Evolutionary conservation across 257 asterid genomes (phyloP), one percentile per base, ranked within the genome.

Genomic region (Craterostigma plantagineum): DNA sequence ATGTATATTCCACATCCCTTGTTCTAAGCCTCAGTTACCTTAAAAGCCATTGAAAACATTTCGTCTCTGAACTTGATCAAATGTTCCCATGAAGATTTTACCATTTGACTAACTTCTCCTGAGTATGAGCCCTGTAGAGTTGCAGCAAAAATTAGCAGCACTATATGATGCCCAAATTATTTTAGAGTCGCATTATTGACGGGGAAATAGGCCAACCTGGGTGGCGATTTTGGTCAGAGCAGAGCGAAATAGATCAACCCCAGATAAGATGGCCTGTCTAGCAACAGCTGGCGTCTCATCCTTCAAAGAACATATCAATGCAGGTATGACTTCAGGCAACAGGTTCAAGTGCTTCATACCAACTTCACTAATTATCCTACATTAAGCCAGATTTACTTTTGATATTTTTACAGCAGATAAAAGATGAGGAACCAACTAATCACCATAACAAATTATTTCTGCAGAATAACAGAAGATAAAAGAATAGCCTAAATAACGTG

Each of bases 271-370:
- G 53, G 93, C 91, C 67, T 87, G 97, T 18, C 95, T 76, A 67
- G 85, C 93, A 64, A 79, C 98, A 51, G 98, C 85, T 3, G 95
- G 95, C 42, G 72, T 69, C 38, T 70, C 93, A 43, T 87, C 98
- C 46, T 66, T 72, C 70, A 82, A 50, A 57, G 65, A 72, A 51
- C 72, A 66, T 18, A 76, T 62, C 48, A 87, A 61, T 35, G 67
- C 77, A 17, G 95, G 97, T 42, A 87, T 60, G 11, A 82, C 74
- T 60, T 79, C 93, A 53, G 95, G 93, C 50, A 87, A 59, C 63
- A 76, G 63, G 61, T 82, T 80, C 47, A 58, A 51, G 67, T 72
- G 72, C 66, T 72, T 74, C 73, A 76, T 57, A 47, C 95, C 97
- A 68, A 87, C 65, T 56, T 66, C 76, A 46, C 90, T 79, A 51